Base-by-base conservation (phyloP, 2,329 filamentous ascomycete species). In the Penicillium sp. region DNA sequence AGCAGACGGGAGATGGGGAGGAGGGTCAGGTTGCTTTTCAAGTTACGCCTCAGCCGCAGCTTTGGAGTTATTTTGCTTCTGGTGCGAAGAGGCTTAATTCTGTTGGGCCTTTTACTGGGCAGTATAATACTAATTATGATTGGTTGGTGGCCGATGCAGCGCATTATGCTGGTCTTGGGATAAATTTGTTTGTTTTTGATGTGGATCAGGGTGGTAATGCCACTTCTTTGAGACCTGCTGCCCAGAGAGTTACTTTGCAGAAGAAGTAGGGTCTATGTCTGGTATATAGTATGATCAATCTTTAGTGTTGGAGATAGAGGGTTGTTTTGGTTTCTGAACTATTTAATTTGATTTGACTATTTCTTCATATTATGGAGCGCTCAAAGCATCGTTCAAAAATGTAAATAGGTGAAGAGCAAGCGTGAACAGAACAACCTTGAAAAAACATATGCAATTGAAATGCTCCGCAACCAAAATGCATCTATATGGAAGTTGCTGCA, bases 101-200 rank as follows among this genome's bases (percentile, higher is more conserved):
- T 26, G 31, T 35, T 46, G 42, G 50, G 27, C 50, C 50, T 3
- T 53, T 53, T 37, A 35, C 50, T 25, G 50, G 50, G 10, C 50
- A 53, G 42, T 53, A 53, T 46, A 23, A 16, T 16, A 45, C 42
- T 11, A 53, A 53, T 26, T 27, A 45, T 31, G 42, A 53, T 35
- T 53, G 39, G 39, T 45, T 45, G 19, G 13, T 47, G 3, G 14
- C 63, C 6, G 72, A 71, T 53, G 29, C 25, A 5, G 21, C 44
- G 1, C 62, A 59, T 13, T 72, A 69, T 65, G 72, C 62, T 3
- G 55, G 56, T 21, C 45, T 66, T 47, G 60, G 57, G 11, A 46
- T 65, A 5, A 61, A 67, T 50, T 55, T 67, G 43, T 69, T 70
- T 51, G 62, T 72, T 11, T 69, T 74, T 57, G 65, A 65, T 47